A percentile compares a stretch with the other conserved stretches of the same genome.
Evolutionary conservation across 2,329 filamentous ascomycete species (phyloP).

Genomic region (Pezizomycotina sp.): DNA sequence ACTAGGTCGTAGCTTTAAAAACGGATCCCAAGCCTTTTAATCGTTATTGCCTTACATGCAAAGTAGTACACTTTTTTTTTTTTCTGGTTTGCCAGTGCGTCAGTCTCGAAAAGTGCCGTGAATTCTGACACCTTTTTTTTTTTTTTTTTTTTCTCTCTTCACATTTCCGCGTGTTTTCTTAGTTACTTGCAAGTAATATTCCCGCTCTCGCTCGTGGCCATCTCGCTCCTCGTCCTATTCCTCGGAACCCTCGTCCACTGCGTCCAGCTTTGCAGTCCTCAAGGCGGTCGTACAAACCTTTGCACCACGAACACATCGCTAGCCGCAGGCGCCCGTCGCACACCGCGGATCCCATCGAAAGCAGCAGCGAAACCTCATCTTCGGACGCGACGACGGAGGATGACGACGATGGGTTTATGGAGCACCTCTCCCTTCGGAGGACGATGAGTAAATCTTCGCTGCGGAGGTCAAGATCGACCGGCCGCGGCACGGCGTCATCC

Average conservation of each 20-base stretch:
- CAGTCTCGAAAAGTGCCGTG: no score
- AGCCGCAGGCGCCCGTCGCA: slow-evolving; percentile 13
- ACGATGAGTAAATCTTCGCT: slow-evolving; percentile 36
- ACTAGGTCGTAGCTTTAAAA: no score
- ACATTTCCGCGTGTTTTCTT: no score
- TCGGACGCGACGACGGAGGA: slow-evolving; percentile 37
- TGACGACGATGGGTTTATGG: slow-evolving; percentile 38
- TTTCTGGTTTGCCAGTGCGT: no score
- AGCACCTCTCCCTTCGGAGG: slow-evolving; percentile 39
- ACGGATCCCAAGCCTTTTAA: no score
- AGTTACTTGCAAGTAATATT: slow-evolving; percentile 70
- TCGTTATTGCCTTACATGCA: no score
- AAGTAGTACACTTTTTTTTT: no score
- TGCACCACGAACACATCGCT: slow-evolving; percentile 4
- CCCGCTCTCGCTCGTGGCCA: slow-evolving; percentile 51
- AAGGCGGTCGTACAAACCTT: slow-evolving; percentile 13
- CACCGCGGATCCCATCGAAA: slow-evolving; percentile 2
- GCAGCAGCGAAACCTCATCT: slow-evolving; percentile 26
- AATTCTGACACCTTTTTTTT: no score
- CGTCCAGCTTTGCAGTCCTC: no score
- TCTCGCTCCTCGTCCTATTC: slow-evolving; percentile 53
- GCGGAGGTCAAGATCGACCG: slow-evolving; percentile 52
- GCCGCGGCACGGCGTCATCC: slow-evolving; percentile 53
- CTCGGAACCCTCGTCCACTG: slow-evolving; percentile 16
- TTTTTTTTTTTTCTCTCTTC: no score